Conservation (phyloP, 139 green algal species). For the Dunaliella sp. region DNA sequence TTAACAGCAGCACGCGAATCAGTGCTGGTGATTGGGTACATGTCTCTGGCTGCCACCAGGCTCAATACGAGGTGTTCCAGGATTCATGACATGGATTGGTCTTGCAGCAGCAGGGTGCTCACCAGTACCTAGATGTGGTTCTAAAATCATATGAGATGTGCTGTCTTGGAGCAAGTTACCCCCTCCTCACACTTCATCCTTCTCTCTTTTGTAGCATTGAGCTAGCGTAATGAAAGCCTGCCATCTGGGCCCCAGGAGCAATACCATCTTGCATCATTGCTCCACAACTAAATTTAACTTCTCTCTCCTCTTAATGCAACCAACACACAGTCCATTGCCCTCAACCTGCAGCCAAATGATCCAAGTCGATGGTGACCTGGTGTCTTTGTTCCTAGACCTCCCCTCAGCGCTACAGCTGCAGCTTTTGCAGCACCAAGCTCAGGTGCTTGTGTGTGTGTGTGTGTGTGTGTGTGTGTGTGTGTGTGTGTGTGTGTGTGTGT, state of each 20-base stretch:
- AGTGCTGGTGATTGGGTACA: not conserved
- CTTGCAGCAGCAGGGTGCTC: too few relatives aligned
- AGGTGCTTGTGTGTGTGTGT: too few relatives aligned
- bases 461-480: too few relatives aligned
- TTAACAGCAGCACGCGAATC: not conserved
- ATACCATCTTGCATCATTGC: not conserved
- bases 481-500: too few relatives aligned
- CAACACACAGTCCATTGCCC: not conserved
- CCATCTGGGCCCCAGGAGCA: too few relatives aligned
- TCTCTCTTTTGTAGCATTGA: too few relatives aligned
- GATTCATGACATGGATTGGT: not conserved
- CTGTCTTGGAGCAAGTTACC: too few relatives aligned
- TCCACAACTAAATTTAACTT: not conserved
- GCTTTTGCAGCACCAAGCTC: not conserved
- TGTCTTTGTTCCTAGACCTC: not conserved
- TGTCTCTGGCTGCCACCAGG: not conserved
- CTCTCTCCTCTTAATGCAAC: not conserved
- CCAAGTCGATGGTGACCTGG: not conserved
- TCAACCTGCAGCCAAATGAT: not conserved
- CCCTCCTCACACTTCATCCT: too few relatives aligned
- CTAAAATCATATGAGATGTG: too few relatives aligned
- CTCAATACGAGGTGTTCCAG: not conserved
- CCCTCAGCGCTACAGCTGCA: not conserved
- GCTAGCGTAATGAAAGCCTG: too few relatives aligned
- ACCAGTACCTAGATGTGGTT: too few relatives aligned